Percentiles rank a stretch among this genome's conserved stretches.
These are phyloP conservation scores for Kodamaea restingae DNA, from an alignment of 805 yeast genomes.

Conservation along the genomic window DNA sequence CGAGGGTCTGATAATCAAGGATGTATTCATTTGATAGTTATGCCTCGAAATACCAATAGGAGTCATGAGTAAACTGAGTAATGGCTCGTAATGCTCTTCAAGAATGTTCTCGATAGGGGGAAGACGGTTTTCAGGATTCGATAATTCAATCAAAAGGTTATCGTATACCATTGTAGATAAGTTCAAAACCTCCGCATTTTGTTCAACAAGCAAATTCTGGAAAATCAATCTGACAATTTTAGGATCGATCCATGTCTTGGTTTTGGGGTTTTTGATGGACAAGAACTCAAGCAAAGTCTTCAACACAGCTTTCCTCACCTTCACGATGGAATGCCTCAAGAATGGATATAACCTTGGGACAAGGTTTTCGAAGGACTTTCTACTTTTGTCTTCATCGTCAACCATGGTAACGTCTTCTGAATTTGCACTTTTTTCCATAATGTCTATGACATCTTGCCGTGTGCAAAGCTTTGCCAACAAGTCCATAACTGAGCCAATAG, in stretches of 20 bases:
- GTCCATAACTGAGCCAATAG: constrained; percentile 96
- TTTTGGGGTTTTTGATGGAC: constrained; percentile 45
- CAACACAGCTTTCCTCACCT: constrained; percentile 85
- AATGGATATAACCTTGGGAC: constrained; percentile 94
- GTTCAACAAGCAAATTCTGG: constrained; percentile 88
- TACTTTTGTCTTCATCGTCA: constrained; percentile 4
- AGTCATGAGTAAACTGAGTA: constrained; percentile 71
- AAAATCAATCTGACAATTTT: constrained; percentile 69
- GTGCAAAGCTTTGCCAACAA: constrained; percentile 82
- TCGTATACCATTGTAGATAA: constrained; percentile 62
- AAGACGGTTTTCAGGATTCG: constrained; percentile 21
- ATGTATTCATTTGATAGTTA: constrained; percentile 76
- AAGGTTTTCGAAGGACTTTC: constrained; percentile 55
- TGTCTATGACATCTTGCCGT: constrained; percentile 68
- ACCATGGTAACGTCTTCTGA: constrained; percentile 24
- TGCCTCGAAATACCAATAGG: constrained; percentile 93
- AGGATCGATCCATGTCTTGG: constrained; percentile 74
- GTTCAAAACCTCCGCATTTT: constrained; percentile 65
- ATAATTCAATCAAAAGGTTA: constrained; percentile 47
- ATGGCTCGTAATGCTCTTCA: constrained; percentile 53
- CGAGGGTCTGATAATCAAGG: constrained; percentile 75
- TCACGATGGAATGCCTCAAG: constrained; percentile 86
- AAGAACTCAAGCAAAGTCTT: constrained; percentile 77
- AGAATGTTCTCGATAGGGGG: constrained; percentile 50
- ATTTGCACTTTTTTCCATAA: constrained; percentile 60